Conservation (phyloP, 2,329 filamentous ascomycete genomes). For the Cytospora schulzeri region DNA sequence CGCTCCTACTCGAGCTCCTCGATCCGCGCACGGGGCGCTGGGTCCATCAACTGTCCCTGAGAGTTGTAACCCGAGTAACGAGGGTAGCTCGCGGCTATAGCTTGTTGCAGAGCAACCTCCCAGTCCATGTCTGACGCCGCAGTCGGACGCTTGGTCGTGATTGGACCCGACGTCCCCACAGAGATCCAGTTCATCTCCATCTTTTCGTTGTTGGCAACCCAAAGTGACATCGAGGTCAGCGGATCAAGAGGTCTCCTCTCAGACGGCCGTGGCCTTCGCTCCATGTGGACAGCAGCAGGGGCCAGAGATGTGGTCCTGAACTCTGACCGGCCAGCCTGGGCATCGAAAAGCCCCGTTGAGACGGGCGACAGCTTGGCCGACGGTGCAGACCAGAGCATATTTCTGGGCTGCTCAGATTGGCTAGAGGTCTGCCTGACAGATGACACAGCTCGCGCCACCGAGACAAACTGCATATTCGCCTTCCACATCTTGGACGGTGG, state of each 20-base stretch:
- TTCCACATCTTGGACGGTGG: constrained; percentile 20
- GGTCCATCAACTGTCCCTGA: constrained; percentile 7
- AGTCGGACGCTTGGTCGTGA: constrained; percentile 27
- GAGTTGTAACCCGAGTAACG: neutral
- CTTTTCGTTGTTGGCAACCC: constrained; percentile 28
- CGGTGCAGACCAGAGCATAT: constrained; percentile 30
- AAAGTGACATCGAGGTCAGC: constrained; percentile 34
- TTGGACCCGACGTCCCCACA: constrained; percentile 1
- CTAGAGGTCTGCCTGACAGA: neutral
- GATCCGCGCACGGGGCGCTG: constrained; percentile 36
- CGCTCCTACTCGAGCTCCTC: constrained; percentile 39
- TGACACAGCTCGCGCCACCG: constrained; percentile 3
- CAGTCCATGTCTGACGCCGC: constrained; percentile 32
- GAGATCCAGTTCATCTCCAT: constrained; percentile 36
- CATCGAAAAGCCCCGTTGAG: constrained; percentile 33
- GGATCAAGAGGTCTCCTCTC: constrained; percentile 33
- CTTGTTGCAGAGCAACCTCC: constrained; percentile 41
- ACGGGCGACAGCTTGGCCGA: constrained; percentile 11
- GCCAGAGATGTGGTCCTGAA: constrained; percentile 36
- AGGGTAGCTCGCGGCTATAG: constrained; percentile 23
- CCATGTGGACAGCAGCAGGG: constrained; percentile 38
- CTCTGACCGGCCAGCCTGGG: constrained; percentile 30
- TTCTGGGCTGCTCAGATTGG: neutral
- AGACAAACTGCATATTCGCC: neutral
- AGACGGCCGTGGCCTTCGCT: constrained; percentile 33